Conservation (phyloP, 2,329 filamentous ascomycete species). For the Fusarium sp. region DNA sequence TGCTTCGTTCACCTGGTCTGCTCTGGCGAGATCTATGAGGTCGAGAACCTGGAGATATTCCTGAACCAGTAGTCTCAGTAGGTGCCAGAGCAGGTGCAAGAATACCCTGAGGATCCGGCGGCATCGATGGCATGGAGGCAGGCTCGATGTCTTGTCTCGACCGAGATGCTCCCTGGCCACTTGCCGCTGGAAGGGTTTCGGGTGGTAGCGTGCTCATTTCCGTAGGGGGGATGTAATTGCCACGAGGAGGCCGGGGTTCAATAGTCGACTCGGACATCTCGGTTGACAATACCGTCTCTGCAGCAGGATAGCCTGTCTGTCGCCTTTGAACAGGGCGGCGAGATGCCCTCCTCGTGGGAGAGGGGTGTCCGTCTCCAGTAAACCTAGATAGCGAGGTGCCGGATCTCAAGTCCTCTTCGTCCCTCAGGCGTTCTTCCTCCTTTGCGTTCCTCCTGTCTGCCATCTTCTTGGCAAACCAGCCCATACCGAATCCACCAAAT, state of each 20-base stretch:
- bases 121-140: conserved; percentile 66
- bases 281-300: conserved; percentile 45
- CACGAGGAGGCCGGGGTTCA: conserved; percentile 45
- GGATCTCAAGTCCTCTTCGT: conserved; percentile 67
- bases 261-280: conserved; percentile 53
- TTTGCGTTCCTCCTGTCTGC: conserved; percentile 64
- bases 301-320: conserved; percentile 43
- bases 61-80: conserved; percentile 47
- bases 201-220: conserved; percentile 36
- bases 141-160: conserved; percentile 55
- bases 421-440: conserved; percentile 60
- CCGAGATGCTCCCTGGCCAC: conserved; percentile 49
- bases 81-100: conserved; percentile 40
- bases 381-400: conserved; percentile 73
- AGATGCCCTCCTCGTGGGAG: conserved; percentile 56
- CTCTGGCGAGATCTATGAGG: conserved; percentile 60
- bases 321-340: conserved; percentile 49
- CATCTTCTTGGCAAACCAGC: conserved; percentile 76
- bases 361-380: conserved; percentile 74
- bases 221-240: conserved; percentile 42
- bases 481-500: conserved; percentile 72
- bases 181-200: conserved; percentile 39
- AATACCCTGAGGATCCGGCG: conserved; percentile 62
- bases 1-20: conserved; percentile 55
- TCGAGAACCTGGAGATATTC: conserved; percentile 48